phyloP scores from a whole-genome alignment of 2,329 filamentous ascomycete genomes.

The Drechslerella dactyloides region DNA sequence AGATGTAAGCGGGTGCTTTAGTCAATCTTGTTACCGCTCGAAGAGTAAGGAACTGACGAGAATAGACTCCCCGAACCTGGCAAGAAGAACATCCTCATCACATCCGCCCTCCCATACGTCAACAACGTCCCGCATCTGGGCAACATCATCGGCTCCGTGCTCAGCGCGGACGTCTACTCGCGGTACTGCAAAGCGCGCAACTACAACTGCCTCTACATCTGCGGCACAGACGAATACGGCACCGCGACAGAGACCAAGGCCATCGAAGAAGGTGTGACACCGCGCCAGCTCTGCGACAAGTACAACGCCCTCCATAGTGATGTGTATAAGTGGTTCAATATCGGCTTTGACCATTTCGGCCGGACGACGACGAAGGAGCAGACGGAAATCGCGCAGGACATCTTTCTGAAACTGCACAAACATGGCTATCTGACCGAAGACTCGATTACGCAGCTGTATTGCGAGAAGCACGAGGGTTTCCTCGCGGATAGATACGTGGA shows the following conservation, averaged over 20 bases:
- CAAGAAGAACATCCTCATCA: conserved; percentile 87
- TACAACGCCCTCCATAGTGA: conserved; percentile 89
- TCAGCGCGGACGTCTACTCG: conserved; percentile 86
- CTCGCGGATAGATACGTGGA: conserved; percentile 86
- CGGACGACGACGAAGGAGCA: conserved; percentile 87
- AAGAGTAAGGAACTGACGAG: conserved; percentile 12
- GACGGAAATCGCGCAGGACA: conserved; percentile 89
- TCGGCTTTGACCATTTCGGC: conserved; percentile 93
- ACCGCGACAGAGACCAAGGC: conserved; percentile 96
- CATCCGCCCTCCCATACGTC: conserved; percentile 87
- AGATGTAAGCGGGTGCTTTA: conserved; percentile 52
- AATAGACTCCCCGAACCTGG: conserved; percentile 66
- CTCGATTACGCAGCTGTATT: conserved; percentile 87
- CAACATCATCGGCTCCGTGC: conserved; percentile 84
- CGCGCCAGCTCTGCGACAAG: conserved; percentile 85
- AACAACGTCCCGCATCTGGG: conserved; percentile 82
- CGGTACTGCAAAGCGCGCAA: conserved; percentile 78
- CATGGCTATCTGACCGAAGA: conserved; percentile 89
- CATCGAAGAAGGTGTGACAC: conserved; percentile 81
- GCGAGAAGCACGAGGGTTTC: conserved; percentile 76
- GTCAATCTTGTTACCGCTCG: not conserved
- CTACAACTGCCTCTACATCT: conserved; percentile 80
- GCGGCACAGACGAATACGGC: conserved; percentile 91
- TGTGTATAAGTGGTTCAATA: conserved; percentile 95
- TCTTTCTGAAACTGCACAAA: conserved; percentile 84